Conservation (phyloP, 2,329 filamentous ascomycete genomes). For the Pestalotiopsis sp. region DNA sequence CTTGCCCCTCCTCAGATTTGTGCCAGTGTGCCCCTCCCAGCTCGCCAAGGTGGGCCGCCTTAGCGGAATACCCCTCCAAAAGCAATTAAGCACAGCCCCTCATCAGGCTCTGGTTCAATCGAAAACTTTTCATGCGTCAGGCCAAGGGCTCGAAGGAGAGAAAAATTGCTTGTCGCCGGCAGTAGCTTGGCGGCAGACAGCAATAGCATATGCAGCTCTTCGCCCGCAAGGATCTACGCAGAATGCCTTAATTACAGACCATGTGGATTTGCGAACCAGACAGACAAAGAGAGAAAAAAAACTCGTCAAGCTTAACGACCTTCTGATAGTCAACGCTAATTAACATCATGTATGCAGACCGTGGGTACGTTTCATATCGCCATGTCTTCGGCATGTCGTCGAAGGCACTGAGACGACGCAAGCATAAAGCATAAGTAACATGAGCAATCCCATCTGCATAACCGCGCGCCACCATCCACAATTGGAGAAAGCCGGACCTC, state of each 20-base stretch:
- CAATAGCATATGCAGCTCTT: not conserved
- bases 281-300: not conserved
- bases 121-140: constrained; percentile 8
- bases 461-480: not conserved
- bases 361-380: constrained; percentile 1
- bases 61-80: not conserved
- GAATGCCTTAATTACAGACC: not conserved
- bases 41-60: not conserved
- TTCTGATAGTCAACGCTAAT: not conserved
- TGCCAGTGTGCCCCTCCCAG: not conserved
- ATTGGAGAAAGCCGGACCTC: not conserved
- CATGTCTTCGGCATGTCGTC: not conserved
- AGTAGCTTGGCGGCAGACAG: not conserved
- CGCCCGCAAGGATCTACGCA: not conserved
- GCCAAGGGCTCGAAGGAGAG: not conserved
- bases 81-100: not conserved
- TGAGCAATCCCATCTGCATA: not conserved
- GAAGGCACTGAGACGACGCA: not conserved
- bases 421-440: not conserved
- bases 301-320: not conserved
- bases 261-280: not conserved
- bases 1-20: constrained; percentile 4
- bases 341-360: not conserved
- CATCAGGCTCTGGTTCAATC: not conserved
- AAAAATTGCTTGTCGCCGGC: not conserved